phyloP scores from a whole-genome alignment of 2,329 filamentous ascomycete genomes.

The Parascedosporium putredinis region DNA sequence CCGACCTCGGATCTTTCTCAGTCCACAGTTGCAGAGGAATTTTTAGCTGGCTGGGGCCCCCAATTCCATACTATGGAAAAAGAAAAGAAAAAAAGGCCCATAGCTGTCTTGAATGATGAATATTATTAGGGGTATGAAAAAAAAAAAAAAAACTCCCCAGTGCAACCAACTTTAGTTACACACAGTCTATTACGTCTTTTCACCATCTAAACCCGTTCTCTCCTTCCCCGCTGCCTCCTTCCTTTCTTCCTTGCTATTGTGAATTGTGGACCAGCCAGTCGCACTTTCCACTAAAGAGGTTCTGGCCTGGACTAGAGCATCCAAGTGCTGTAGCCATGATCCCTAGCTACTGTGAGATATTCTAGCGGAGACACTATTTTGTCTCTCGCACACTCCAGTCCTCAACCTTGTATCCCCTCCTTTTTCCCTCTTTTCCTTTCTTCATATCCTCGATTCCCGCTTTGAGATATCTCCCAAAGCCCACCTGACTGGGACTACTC shows the following conservation, averaged over 20 bases:
- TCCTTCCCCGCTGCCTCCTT: not conserved
- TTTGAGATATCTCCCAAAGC: not conserved
- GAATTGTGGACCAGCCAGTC: not conserved
- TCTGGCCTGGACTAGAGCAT: not conserved
- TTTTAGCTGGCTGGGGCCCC: not conserved
- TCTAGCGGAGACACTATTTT: conserved; percentile 1
- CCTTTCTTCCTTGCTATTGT: not conserved
- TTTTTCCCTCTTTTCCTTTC: not conserved
- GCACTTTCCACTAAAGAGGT: not conserved
- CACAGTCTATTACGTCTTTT: not conserved
- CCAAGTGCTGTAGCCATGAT: not conserved
- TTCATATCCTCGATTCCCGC: not conserved
- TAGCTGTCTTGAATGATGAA: too few species aligned
- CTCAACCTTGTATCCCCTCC: not conserved
- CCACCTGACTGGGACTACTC: not conserved
- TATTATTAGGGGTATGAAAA: too few species aligned
- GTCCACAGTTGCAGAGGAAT: not conserved
- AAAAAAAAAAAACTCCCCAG: conserved; percentile 1
- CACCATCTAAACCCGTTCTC: not conserved
- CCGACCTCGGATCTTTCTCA: not conserved
- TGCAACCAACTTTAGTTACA: not conserved
- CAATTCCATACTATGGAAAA: not conserved
- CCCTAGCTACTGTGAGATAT: not conserved
- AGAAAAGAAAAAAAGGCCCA: not conserved
- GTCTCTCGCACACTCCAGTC: not conserved